Evolutionary conservation across 192 early-diverging fungal genomes (phyloP).

Genomic region (Entomortierella parvispora): DNA sequence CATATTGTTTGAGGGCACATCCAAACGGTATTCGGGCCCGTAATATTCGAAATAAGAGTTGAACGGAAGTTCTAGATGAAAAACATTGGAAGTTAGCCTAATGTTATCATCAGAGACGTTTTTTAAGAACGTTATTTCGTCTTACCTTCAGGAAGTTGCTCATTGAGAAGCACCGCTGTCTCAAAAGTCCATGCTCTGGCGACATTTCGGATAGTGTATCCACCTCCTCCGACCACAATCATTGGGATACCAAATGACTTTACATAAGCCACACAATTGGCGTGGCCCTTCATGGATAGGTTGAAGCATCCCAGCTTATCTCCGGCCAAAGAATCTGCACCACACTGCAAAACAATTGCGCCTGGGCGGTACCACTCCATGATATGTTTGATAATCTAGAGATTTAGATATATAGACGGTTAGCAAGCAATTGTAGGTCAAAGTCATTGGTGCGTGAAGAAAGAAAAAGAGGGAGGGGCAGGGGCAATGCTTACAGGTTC

Average conservation of each 20-base stretch:
- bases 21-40: conserved; percentile 91
- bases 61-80: conserved; percentile 80
- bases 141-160: conserved; percentile 72
- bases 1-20: conserved; percentile 88
- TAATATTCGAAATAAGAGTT: conserved; percentile 93
- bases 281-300: conserved; percentile 93
- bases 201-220: conserved; percentile 98
- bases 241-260: conserved; percentile 92
- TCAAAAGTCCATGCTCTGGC: conserved; percentile 96
- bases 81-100: background rate
- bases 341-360: conserved; percentile 95
- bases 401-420: background rate
- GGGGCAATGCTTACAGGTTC: conserved; percentile 57
- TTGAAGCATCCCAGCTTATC: conserved; percentile 97
- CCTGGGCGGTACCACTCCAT: conserved; percentile 94
- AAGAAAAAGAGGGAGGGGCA: background rate
- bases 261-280: conserved; percentile 91
- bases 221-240: conserved; percentile 94
- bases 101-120: too few species aligned
- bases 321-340: conserved; percentile 94
- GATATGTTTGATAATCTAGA: conserved; percentile 89
- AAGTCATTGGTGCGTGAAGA: background rate
- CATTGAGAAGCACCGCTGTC: conserved; percentile 85
- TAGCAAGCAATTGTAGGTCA: background rate
- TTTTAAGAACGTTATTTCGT: background rate